These are phyloP conservation scores for Fusarium sterilihyphosum DNA, from an alignment of 2,329 filamentous ascomycete genomes.

Conservation along the genomic window DNA sequence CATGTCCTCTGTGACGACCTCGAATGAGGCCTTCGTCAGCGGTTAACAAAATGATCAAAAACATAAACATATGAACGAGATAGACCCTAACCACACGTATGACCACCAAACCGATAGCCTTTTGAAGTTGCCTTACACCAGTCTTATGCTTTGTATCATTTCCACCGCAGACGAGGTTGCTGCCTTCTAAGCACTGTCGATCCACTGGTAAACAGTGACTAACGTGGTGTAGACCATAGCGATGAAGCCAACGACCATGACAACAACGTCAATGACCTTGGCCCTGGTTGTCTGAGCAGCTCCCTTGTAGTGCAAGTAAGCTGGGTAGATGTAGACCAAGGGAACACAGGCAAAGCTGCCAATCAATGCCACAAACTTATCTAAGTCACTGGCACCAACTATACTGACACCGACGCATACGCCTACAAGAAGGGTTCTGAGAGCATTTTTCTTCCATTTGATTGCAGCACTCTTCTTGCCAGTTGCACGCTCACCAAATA, in stretches of 20 bases:
- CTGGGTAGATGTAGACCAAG: conserved; percentile 80
- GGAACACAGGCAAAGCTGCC: conserved; percentile 79
- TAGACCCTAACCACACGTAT: background rate
- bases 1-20: conserved; percentile 1
- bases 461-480: conserved; percentile 72
- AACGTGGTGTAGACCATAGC: conserved; percentile 78
- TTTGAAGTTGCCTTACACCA: conserved; percentile 31
- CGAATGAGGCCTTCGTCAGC: background rate
- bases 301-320: conserved; percentile 75
- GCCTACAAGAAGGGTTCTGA: conserved; percentile 66
- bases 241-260: conserved; percentile 70
- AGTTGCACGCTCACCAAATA: conserved; percentile 72
- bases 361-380: conserved; percentile 79
- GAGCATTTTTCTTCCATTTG: conserved; percentile 81
- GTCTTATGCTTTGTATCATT: conserved; percentile 4
- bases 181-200: conserved; percentile 34
- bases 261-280: conserved; percentile 67
- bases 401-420: conserved; percentile 70
- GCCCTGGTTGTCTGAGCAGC: conserved; percentile 65
- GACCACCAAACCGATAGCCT: background rate
- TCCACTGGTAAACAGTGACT: conserved; percentile 62
- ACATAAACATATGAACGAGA: background rate
- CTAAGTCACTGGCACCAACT: conserved; percentile 73
- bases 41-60: background rate
- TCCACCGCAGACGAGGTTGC: background rate